Evolutionary conservation across 139 green algal species (phyloP).

Genomic region (Parachlorella kessleri): DNA sequence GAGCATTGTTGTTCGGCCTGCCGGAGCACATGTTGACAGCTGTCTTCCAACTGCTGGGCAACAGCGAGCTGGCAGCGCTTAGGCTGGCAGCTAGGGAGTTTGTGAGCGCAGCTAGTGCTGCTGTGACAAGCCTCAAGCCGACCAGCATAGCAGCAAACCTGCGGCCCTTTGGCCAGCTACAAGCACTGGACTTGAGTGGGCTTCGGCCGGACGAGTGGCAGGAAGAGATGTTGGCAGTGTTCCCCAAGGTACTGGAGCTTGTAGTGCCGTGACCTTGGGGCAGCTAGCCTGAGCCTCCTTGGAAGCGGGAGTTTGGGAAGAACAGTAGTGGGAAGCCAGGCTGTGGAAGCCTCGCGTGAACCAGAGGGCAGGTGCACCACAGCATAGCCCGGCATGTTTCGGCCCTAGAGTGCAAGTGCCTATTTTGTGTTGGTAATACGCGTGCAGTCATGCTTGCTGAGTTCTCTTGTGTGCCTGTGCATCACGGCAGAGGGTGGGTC

Average conservation of each 20-base stretch:
- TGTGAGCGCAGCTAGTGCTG: neutral
- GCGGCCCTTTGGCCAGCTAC: neutral
- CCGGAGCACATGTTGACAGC: neutral
- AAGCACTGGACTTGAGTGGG: neutral
- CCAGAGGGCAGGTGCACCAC: too few species aligned
- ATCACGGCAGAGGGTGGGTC: too few species aligned
- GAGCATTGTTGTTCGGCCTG: neutral
- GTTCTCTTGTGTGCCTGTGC: too few species aligned
- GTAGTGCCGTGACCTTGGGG: neutral
- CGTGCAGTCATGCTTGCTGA: neutral
- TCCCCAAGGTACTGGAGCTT: neutral
- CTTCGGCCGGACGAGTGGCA: neutral
- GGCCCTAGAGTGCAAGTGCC: too few species aligned
- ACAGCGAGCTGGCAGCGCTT: neutral
- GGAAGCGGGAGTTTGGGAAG: neutral
- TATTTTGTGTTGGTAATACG: neutral
- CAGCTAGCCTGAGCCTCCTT: neutral
- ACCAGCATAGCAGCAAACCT: neutral
- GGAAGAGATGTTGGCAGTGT: neutral
- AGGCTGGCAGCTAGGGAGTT: neutral
- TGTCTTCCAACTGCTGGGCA: neutral
- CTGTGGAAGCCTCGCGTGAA: neutral
- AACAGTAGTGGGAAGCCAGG: neutral
- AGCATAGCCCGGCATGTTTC: too few species aligned
- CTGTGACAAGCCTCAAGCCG: neutral